Evolutionary conservation across 2,329 filamentous ascomycete species (phyloP).

Genomic region (Calonectria henricotiae): DNA sequence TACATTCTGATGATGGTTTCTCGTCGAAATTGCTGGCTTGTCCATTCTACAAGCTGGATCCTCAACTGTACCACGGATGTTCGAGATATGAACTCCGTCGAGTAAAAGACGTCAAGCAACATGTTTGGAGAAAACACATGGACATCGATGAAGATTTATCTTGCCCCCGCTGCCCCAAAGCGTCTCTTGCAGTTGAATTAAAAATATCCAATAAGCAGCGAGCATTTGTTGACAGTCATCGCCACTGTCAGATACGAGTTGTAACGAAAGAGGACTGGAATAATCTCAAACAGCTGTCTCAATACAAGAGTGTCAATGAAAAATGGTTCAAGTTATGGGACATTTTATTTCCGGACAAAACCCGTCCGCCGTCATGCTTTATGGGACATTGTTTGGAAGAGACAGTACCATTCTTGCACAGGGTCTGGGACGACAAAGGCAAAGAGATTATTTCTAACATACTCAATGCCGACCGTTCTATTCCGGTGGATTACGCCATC

Average conservation of each 20-base stretch:
- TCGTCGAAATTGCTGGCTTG: background rate
- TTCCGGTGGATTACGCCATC: too few relatives aligned
- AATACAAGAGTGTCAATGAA: background rate
- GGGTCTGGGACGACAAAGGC: background rate
- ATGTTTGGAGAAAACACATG: background rate
- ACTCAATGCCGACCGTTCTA: background rate
- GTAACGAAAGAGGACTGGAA: background rate
- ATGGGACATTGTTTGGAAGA: background rate
- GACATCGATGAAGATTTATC: background rate
- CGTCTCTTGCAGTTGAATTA: background rate
- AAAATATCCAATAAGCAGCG: background rate
- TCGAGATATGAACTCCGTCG: background rate
- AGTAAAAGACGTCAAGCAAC: constrained; percentile 16
- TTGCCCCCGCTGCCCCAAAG: background rate
- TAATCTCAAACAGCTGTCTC: background rate
- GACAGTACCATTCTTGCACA: background rate
- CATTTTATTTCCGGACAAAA: background rate
- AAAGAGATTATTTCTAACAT: background rate
- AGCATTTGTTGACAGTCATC: background rate
- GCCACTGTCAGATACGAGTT: too few relatives aligned
- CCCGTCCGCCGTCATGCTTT: background rate
- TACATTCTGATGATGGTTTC: background rate
- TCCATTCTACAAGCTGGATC: background rate
- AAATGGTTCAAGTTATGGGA: constrained; percentile 5
- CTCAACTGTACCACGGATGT: background rate